Evolutionary conservation across 2,329 filamentous ascomycete genomes (phyloP), one percentile per base, ranked within the genome.

Genomic region (Emmonsiellopsis sp.): DNA sequence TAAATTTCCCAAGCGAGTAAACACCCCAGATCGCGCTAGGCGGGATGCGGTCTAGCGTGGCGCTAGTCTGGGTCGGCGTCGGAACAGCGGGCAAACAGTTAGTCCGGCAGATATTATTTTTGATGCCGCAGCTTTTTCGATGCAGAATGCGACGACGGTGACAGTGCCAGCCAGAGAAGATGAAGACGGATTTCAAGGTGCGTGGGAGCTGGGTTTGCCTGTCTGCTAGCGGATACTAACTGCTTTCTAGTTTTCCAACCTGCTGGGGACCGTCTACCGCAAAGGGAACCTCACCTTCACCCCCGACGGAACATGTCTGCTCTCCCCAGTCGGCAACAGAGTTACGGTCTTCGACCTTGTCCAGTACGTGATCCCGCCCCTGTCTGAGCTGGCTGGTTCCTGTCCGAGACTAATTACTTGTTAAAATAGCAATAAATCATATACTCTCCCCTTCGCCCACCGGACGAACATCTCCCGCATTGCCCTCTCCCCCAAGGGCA

Each of bases 151-250:
- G 54, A 51, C 37, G 31, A 53, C 42, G 37, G 6, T 42, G n/a
- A 45, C 50, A 52, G 39, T 33, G 45, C 46, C 53, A 33, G 45
- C 36, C 42, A 51, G 54, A 58, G 57, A 78, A 58, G 56, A 98
- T 98, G 93, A 98, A 97, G 87, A 97, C 91, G 61, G 92, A 97
- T 74, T 98, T 97, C 73, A 94, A 93, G 84, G 92, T 94, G 71
- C 55, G 55, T 52, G 6, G 6, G 11, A 47, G 27, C 34, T 52
- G 40, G 7, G 49, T 49, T 34, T 40, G 33, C 2, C 14, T 11
- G 8, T 27, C 46, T 42, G 32, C 27, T 21, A 36, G 9, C 39
- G 44, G 36, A 34, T 49, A 43, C 54, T 74, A 54, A 73, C 56
- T 7, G n/a, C 27, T n/a, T 46, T 43, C 2, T 65, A 96, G 91